Base-by-base conservation (phyloP, 129 eudicot species). In the Lactuca saligna region DNA sequence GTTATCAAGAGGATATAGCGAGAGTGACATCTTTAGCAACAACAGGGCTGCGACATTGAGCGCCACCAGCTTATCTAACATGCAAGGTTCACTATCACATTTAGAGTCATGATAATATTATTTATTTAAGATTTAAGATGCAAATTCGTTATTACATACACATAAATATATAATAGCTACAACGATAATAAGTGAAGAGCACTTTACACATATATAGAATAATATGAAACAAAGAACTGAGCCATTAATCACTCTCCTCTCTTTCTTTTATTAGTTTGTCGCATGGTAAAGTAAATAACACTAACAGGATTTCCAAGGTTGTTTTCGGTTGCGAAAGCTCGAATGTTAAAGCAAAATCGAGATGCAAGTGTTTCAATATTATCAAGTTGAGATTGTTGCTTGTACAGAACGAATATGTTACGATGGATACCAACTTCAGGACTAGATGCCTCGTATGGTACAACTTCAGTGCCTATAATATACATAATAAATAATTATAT, bases 231-330 rank as follows among this genome's bases (percentile, higher is more conserved):
- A 7, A 7, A 7, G 7, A 39, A 7, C 7, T 39, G 44, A 7
- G 44, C 9, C 44, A 7, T 39, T 32, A 13, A 6, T 59, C 65
- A 59, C 14, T 9, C 71, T 51, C 38, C n/a, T n/a, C 2, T 31
- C 71, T 49, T 50, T 58, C 61, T 61, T 35, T 61, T 66, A 25
- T 50, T 66, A 15, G 20, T 15, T 11, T 32, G 14, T 37, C 48
- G 61, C 37, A 59, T 15, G 16, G 51, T 66, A 10, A 31, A 66
- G 61, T 51, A 66, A 10, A 46, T 41, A 14, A 66, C 1, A 10
- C 29, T 38, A 8, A 66, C 71, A 39, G 49, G 71, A 6, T 66
- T 9, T 33, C 61, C 71, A 17, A 66, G 71, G 71, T 66, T 66
- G 41, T 66, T 57, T 49, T 51, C 37, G 33, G 20, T 16, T 33